phyloP scores from a whole-genome alignment of 192 early-diverging fungal genomes.

The Podila epigama region DNA sequence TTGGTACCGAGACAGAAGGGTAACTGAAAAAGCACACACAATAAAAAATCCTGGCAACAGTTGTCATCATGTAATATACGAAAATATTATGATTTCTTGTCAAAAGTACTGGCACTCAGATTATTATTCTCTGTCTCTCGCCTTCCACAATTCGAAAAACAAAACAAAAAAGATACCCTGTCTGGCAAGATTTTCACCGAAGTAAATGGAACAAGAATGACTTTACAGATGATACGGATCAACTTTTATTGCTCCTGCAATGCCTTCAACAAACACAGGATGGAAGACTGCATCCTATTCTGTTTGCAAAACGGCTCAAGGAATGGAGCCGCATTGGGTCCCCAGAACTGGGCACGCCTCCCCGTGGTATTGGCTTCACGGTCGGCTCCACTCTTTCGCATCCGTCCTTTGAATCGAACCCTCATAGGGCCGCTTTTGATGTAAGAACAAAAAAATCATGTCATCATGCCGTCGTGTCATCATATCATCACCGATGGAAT shows the following conservation, averaged over 20 bases:
- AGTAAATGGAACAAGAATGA: constrained; percentile 50
- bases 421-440: constrained; percentile 53
- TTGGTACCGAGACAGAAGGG: constrained; percentile 55
- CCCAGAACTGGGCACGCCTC: constrained; percentile 59
- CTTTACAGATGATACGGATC: constrained; percentile 65
- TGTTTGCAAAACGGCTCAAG: constrained; percentile 59
- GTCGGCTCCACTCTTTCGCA: constrained; percentile 55
- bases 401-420: constrained; percentile 55
- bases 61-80: not conserved
- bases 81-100: not conserved
- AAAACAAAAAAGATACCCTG: constrained; percentile 10
- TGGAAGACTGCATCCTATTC: constrained; percentile 55
- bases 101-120: not conserved
- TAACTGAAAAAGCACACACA: not conserved
- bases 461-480: too few relatives aligned
- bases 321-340: constrained; percentile 63
- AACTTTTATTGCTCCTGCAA: constrained; percentile 63
- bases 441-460: constrained; percentile 7
- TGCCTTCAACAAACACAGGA: constrained; percentile 53
- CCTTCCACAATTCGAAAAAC: not conserved
- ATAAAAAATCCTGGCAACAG: constrained; percentile 3
- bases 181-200: constrained; percentile 52
- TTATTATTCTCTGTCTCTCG: not conserved
- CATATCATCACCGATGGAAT: too few relatives aligned
- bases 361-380: constrained; percentile 63